These are phyloP conservation scores for Lipomyces chichibuensis DNA, from an alignment of 805 yeast genomes.

Conservation along the genomic window DNA sequence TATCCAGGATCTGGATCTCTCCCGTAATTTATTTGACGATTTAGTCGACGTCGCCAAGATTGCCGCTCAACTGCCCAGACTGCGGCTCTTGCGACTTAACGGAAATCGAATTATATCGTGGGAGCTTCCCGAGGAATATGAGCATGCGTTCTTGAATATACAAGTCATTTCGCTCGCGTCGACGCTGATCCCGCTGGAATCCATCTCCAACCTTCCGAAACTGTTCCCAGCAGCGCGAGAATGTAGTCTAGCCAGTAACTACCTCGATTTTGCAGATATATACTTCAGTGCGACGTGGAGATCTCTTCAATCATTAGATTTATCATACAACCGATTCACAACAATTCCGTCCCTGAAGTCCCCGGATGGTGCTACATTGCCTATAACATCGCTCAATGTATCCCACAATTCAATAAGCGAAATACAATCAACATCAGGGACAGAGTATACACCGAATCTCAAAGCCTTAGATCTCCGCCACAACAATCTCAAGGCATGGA, in stretches of 20 bases:
- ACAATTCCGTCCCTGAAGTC: slow-evolving; percentile 40
- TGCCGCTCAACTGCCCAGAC: slow-evolving; percentile 44
- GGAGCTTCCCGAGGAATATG: slow-evolving; percentile 11
- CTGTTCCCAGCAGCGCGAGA: slow-evolving; percentile 48
- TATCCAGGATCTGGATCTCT: slow-evolving; percentile 54
- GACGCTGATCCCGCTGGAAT: slow-evolving; percentile 27
- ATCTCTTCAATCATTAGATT: slow-evolving; percentile 40
- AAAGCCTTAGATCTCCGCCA: slow-evolving; percentile 54
- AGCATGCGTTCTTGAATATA: slow-evolving; percentile 13
- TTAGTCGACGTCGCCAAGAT: slow-evolving; percentile 49
- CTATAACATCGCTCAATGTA: slow-evolving; percentile 43
- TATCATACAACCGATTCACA: slow-evolving; percentile 52
- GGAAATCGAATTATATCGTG: slow-evolving; percentile 43
- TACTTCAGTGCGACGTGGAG: slow-evolving; percentile 19
- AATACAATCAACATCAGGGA: background rate
- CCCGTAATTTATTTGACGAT: slow-evolving; percentile 58
- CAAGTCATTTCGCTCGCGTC: slow-evolving; percentile 35
- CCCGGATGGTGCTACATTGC: slow-evolving; percentile 3
- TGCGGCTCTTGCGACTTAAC: slow-evolving; percentile 55
- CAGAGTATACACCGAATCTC: slow-evolving; percentile 24
- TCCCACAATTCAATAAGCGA: slow-evolving; percentile 46
- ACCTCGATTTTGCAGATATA: background rate
- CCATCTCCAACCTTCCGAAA: slow-evolving; percentile 27
- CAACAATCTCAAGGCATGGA: slow-evolving; percentile 56
- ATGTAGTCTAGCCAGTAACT: slow-evolving; percentile 47